A percentile compares a stretch with the other conserved stretches of the same genome.
Conservation (phyloP, 148 eudicot genomes). For the Chenopodium berlandieri region DNA sequence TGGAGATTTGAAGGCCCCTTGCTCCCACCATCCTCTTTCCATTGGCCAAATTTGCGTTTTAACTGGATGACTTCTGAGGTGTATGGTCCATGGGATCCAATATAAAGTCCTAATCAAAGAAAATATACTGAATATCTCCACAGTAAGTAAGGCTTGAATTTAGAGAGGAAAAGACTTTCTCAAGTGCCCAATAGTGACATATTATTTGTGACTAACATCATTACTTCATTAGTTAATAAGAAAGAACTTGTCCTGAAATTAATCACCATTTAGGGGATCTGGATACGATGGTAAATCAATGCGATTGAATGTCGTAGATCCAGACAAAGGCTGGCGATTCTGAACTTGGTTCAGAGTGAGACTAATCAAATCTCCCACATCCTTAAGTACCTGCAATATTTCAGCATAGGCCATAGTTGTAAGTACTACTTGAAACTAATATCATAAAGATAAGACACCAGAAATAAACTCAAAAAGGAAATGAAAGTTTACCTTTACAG, state of each 20-base stretch:
- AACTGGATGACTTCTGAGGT: constrained; percentile 86
- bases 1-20: constrained; percentile 52
- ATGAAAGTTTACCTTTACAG: constrained; percentile 63
- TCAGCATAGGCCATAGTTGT: constrained; percentile 7
- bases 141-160: constrained; percentile 6
- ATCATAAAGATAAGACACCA: background rate
- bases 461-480: background rate
- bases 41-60: constrained; percentile 89
- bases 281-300: constrained; percentile 64
- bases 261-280: constrained; percentile 85
- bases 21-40: constrained; percentile 63
- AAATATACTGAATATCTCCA: constrained; percentile 13
- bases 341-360: constrained; percentile 64
- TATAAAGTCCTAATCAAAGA: constrained; percentile 59
- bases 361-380: constrained; percentile 63
- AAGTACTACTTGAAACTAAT: background rate
- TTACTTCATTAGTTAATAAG: background rate
- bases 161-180: background rate
- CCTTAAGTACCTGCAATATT: constrained; percentile 69
- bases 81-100: constrained; percentile 77
- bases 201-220: background rate
- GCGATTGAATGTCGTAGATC: constrained; percentile 88
- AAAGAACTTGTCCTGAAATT: constrained; percentile 7
- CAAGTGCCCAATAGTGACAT: background rate
- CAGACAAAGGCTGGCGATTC: constrained; percentile 72